Percentiles rank a stretch among this genome's conserved stretches.
Evolutionary conservation across 164 flowering plant genomes (phyloP).

Genomic region (Macadamia tetraphylla): DNA sequence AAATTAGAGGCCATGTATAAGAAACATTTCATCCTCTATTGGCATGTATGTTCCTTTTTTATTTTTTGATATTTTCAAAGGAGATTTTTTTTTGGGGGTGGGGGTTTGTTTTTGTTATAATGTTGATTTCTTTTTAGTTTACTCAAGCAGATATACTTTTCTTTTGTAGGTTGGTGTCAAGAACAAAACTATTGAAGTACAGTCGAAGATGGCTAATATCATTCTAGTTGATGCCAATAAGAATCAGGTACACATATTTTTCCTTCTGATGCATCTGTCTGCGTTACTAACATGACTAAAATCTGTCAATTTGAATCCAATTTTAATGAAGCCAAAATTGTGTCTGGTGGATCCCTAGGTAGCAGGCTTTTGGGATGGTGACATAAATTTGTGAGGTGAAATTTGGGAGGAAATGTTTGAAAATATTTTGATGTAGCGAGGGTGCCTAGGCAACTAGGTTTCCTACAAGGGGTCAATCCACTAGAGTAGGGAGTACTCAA

Average conservation of each 20-base stretch:
- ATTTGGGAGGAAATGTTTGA: too few species aligned
- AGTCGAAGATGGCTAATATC: conserved; percentile 70
- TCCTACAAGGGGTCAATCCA: too few species aligned
- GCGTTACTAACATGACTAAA: background rate
- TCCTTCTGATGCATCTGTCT: background rate
- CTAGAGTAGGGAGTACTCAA: too few species aligned
- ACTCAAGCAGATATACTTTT: conserved; percentile 1
- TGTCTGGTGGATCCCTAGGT: too few species aligned
- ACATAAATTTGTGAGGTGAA: too few species aligned
- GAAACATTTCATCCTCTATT: background rate
- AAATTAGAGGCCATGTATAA: background rate
- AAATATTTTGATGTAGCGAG: too few species aligned
- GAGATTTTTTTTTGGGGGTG: background rate
- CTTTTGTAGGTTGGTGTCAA: conserved; percentile 80
- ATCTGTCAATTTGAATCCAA: background rate
- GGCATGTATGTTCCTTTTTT: too few species aligned
- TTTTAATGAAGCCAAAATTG: too few species aligned
- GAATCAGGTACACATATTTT: conserved; percentile 63
- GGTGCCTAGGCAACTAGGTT: too few species aligned
- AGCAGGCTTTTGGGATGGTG: too few species aligned
- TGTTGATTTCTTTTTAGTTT: conserved; percentile 1
- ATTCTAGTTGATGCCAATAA: conserved; percentile 79
- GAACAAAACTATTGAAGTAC: conserved; percentile 77
- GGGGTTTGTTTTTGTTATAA: too few species aligned
- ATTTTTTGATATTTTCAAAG: too few species aligned